phyloP scores from a whole-genome alignment of 176 grass and related monocot genomes.

The Stipa capillata region DNA sequence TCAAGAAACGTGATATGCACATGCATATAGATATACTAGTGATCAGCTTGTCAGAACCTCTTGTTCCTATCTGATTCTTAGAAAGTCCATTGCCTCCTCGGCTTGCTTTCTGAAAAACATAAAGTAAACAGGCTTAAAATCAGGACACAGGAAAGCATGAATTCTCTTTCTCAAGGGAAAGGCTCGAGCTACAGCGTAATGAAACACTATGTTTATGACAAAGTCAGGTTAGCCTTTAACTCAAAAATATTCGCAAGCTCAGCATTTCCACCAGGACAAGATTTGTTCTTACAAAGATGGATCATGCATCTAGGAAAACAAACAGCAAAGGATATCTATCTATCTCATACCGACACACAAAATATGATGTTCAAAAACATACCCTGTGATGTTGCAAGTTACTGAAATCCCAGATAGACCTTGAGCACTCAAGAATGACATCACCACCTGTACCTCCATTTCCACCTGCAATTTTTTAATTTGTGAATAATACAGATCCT shows the following conservation, averaged over 20 bases:
- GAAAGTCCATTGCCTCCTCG: constrained; percentile 30
- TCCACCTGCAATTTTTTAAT: too few species aligned
- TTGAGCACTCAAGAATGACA: too few species aligned
- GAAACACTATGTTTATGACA: neutral
- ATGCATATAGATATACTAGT: neutral
- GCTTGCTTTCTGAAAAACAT: constrained; percentile 54
- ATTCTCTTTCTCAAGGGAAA: neutral
- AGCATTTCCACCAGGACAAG: neutral
- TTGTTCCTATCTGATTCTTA: constrained; percentile 12
- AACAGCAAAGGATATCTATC: neutral
- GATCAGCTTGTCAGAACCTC: constrained; percentile 5
- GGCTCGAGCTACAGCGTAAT: neutral
- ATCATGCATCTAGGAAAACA: neutral
- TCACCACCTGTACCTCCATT: too few species aligned
- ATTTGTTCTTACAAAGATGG: neutral
- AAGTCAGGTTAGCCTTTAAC: neutral
- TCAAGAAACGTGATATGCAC: neutral
- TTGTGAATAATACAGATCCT: neutral
- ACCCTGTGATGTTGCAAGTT: constrained; percentile 15
- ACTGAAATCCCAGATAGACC: constrained; percentile 83
- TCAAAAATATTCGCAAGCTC: neutral
- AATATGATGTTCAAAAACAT: neutral
- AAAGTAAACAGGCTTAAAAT: neutral
- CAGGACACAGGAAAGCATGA: neutral
- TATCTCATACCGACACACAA: neutral